Evolutionary conservation across 148 eudicot species (phyloP).

Genomic region (Rhododendron ovatum): DNA sequence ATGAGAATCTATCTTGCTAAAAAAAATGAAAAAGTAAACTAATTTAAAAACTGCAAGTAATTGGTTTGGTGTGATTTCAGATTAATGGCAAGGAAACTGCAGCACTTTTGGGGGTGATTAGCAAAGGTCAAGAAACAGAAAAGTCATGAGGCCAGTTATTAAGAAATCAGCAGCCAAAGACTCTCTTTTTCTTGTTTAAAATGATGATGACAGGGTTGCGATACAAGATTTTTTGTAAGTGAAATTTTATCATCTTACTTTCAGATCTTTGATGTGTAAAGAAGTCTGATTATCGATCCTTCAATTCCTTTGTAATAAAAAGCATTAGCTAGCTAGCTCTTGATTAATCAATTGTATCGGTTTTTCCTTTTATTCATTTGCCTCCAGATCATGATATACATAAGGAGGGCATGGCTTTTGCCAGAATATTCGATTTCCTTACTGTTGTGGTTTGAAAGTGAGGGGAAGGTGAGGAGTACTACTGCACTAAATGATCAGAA

Average conservation of each 20-base stretch:
- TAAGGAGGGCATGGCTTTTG: not conserved
- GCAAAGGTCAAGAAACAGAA: constrained; percentile 44
- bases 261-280: not conserved
- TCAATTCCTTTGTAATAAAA: not conserved
- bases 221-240: not conserved
- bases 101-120: constrained; percentile 38
- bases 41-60: not conserved
- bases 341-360: not conserved
- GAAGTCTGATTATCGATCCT: not conserved
- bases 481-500: too few species aligned
- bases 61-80: constrained; percentile 25
- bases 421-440: not conserved
- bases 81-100: constrained; percentile 49
- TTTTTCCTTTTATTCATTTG: not conserved
- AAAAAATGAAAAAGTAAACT: not conserved
- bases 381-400: not conserved
- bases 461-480: too few species aligned
- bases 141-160: constrained; percentile 26
- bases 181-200: constrained; percentile 42
- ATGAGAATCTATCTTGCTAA: not conserved
- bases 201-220: not conserved
- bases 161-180: constrained; percentile 45
- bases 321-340: not conserved
- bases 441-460: too few species aligned
- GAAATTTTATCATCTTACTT: not conserved